Base-by-base conservation (phyloP, 148 eudicot species). In the Cornus suecica region DNA sequence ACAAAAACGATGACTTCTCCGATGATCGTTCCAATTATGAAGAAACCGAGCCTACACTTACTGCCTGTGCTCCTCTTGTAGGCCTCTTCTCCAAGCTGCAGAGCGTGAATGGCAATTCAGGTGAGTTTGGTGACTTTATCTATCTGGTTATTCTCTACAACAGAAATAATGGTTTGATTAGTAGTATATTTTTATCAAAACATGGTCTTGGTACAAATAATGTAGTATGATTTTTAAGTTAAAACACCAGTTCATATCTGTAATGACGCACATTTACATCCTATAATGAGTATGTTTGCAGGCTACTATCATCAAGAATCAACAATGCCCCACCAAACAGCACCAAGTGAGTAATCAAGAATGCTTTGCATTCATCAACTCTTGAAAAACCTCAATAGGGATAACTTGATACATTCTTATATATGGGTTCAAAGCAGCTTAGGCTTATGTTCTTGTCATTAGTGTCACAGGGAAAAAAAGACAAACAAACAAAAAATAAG, bases 61-160 rank as follows among this genome's bases (percentile, higher is more conserved):
- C 91, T 42, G 94, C 87, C 4, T 79, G 90, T 8, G 96, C 98
- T 65, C 97, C 98, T 26, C 91, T 94, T 30, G 65, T 94, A 20
- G 98, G 98, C 52, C 92, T 94, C 65, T 87, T 92, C 67, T 81
- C 91, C 32, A 92, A 87, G 81, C 22, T 94, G 71, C 85, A 84
- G 51, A 72, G 83, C 31, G 63, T 82, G 13, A 22, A 58, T 31
- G 76, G 82, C 71, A 58, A 74, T 76, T 80, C 87, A 64, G 87
- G 90, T 66, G 70, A 23, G 51, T 30, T 77, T 71, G 13, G 5
- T 62, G 34, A 32, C 5, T 32, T 32, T 32, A 32, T 5, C 34
- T 5, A 32, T 32, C 34, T 32, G 5, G 34, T 32, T 32, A 32
- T 32, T 32, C 34, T 32, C 34, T 32, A n/a, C n/a, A n/a, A n/a